These are phyloP conservation scores for Tuber borchii DNA, from an alignment of 495 filamentous ascomycete species.

Conservation along the genomic window DNA sequence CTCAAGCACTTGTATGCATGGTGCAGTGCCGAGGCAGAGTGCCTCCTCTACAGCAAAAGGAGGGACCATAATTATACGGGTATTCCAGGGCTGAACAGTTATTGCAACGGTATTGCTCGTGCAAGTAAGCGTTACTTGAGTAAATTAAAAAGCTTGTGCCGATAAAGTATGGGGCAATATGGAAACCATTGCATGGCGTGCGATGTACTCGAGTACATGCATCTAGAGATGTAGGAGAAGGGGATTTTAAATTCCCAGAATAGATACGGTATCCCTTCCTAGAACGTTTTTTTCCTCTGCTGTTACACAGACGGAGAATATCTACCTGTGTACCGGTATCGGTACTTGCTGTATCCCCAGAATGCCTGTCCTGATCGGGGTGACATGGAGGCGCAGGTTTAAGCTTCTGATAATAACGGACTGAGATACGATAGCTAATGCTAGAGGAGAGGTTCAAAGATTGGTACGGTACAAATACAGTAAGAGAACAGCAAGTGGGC, in stretches of 20 bases:
- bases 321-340: not conserved
- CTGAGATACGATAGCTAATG: not conserved
- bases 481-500: not conserved
- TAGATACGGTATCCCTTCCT: not conserved
- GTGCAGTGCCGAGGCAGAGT: not conserved
- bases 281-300: not conserved
- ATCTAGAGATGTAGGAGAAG: not conserved
- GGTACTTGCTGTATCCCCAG: not conserved
- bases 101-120: not conserved
- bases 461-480: conserved; percentile 13
- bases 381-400: not conserved
- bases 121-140: not conserved
- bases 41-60: not conserved
- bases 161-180: not conserved
- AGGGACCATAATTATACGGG: not conserved
- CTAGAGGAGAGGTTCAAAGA: conserved; percentile 12
- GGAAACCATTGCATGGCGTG: not conserved
- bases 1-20: not conserved
- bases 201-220: not conserved
- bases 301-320: not conserved
- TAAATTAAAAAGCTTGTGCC: not conserved
- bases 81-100: not conserved
- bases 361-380: not conserved
- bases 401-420: not conserved
- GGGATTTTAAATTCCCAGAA: not conserved